phyloP scores from a whole-genome alignment of 805 yeast species.

The Yarrowia sp. region DNA sequence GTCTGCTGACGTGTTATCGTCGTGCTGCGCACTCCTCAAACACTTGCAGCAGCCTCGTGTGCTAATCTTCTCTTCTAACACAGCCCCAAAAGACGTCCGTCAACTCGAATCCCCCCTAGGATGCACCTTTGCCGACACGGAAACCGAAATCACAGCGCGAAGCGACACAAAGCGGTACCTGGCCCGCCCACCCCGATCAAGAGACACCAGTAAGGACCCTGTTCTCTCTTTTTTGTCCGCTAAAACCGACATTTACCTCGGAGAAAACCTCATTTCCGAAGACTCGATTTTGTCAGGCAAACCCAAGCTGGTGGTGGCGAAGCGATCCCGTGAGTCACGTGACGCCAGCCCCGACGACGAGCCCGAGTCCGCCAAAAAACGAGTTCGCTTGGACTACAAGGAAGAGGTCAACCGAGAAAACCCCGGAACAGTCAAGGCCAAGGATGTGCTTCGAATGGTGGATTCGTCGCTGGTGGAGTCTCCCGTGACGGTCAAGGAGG shows the following conservation, averaged over 20 bases:
- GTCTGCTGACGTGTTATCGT: not conserved
- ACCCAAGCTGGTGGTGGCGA: conserved; percentile 15
- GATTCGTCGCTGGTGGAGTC: conserved; percentile 41
- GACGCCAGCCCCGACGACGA: conserved; percentile 29
- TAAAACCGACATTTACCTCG: conserved; percentile 12
- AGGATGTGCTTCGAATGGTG: conserved; percentile 40
- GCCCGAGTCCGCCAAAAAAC: conserved; percentile 30
- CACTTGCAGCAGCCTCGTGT: not conserved
- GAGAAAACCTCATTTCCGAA: conserved; percentile 29
- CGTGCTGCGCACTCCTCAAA: not conserved
- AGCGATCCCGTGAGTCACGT: conserved; percentile 31
- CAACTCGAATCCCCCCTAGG: conserved; percentile 33
- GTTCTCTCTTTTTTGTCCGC: not conserved
- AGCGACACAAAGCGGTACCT: conserved; percentile 27
- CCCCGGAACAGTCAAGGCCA: conserved; percentile 36
- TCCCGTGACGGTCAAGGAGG: conserved; percentile 33
- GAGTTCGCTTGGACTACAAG: conserved; percentile 31
- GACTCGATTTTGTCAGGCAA: conserved; percentile 18
- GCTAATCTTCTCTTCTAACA: conserved; percentile 2
- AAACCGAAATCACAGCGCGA: conserved; percentile 28
- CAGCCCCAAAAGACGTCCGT: conserved; percentile 32
- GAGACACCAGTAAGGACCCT: conserved; percentile 19
- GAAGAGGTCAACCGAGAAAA: conserved; percentile 33
- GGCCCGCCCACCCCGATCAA: conserved; percentile 27
- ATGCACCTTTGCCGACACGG: conserved; percentile 39